Conservation (phyloP, 225 moss, liverwort and hornwort genomes). For the Lunularia cruciata region DNA sequence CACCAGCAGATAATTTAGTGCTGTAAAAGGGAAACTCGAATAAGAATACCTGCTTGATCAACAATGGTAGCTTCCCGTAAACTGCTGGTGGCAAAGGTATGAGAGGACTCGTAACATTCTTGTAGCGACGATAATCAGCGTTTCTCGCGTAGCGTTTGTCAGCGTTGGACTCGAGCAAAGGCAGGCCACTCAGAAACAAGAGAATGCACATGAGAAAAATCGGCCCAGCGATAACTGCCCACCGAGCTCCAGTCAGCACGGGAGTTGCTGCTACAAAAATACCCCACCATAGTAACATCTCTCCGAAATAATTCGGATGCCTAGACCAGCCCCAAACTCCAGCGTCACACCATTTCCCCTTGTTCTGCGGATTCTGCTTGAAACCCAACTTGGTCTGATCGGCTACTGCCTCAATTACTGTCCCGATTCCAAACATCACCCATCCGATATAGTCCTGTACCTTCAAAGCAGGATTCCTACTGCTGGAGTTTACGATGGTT, state of each 20-base stretch:
- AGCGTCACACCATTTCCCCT: conserved; percentile 76
- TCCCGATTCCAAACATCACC: conserved; percentile 62
- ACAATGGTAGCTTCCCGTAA: conserved; percentile 67
- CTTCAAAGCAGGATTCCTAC: conserved; percentile 64
- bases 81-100: conserved; percentile 75
- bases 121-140: conserved; percentile 65
- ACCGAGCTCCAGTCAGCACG: conserved; percentile 71
- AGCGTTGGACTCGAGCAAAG: conserved; percentile 70
- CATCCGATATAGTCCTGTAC: conserved; percentile 71
- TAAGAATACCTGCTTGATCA: conserved; percentile 62
- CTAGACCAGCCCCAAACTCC: conserved; percentile 87
- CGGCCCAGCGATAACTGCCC: conserved; percentile 77
- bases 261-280: conserved; percentile 81
- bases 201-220: conserved; percentile 64
- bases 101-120: conserved; percentile 71
- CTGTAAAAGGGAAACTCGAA: conserved; percentile 86
- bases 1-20: conserved; percentile 65
- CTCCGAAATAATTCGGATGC: conserved; percentile 96
- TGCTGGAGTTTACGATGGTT: conserved; percentile 74
- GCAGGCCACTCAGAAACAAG: conserved; percentile 94
- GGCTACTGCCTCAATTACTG: conserved; percentile 63
- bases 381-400: conserved; percentile 81
- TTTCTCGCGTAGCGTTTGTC: conserved; percentile 76
- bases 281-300: conserved; percentile 86
- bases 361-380: conserved; percentile 58